Conservation (phyloP, 768 basidiomycete genomes). For the Naganishia kalamii region DNA sequence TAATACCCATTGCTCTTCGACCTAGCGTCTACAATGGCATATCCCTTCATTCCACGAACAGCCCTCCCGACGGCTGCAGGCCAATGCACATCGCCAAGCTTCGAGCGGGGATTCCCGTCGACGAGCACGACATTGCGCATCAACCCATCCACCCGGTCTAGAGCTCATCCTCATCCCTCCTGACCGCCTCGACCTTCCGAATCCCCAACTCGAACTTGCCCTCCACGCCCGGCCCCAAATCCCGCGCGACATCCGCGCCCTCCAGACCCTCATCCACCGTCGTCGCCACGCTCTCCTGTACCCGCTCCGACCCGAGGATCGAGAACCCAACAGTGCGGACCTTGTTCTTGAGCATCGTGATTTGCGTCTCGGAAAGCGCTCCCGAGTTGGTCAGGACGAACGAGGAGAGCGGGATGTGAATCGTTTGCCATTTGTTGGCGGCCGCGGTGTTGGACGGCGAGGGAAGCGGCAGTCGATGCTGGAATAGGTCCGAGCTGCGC, state of each 20-base stretch:
- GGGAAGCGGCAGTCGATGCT: conserved; percentile 63
- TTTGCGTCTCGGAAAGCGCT: conserved; percentile 55
- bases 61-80: no score
- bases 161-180: conserved; percentile 4
- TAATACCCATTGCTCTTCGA: no score
- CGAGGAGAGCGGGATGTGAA: conserved; percentile 68
- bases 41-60: no score
- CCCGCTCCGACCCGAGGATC: conserved; percentile 74
- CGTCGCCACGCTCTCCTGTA: conserved; percentile 3
- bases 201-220: conserved; percentile 62
- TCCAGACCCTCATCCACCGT: background rate
- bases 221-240: conserved; percentile 18
- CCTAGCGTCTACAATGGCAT: no score
- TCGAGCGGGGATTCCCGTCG: no score
- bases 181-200: conserved; percentile 18
- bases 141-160: background rate
- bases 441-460: conserved; percentile 18
- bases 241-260: background rate
- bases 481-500: conserved; percentile 75
- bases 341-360: conserved; percentile 67
- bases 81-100: no score
- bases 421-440: conserved; percentile 29
- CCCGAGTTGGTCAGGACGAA: conserved; percentile 52
- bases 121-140: no score
- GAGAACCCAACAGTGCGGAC: conserved; percentile 80